A percentile compares a stretch with the other conserved stretches of the same genome.
phyloP scores from a whole-genome alignment of 2,329 filamentous ascomycete species.

The Samsoniella hepiali region DNA sequence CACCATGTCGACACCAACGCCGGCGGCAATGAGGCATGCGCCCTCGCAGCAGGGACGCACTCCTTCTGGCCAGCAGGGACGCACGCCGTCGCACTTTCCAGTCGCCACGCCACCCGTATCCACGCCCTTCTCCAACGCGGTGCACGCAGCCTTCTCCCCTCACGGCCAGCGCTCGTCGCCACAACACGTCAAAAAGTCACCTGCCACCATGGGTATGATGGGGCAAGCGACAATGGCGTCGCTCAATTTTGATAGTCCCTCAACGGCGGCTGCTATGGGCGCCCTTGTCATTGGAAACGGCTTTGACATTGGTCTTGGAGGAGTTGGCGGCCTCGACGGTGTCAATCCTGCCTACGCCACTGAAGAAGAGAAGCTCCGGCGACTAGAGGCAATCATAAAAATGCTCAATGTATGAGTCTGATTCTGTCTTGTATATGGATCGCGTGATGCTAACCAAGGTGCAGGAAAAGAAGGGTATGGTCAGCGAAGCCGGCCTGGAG shows the following conservation, averaged over 20 bases:
- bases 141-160: conserved; percentile 58
- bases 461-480: conserved; percentile 54
- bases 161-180: conserved; percentile 57
- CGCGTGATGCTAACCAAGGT: conserved; percentile 16
- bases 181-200: conserved; percentile 62
- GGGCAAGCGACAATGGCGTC: conserved; percentile 44
- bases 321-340: conserved; percentile 45
- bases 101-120: conserved; percentile 63
- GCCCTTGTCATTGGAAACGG: conserved; percentile 48
- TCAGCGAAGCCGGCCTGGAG: conserved; percentile 74
- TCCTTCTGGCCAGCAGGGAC: conserved; percentile 48
- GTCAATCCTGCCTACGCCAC: conserved; percentile 38
- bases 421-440: neutral
- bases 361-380: conserved; percentile 54
- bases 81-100: conserved; percentile 49
- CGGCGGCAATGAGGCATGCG: conserved; percentile 48
- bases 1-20: conserved; percentile 49
- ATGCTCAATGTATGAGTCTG: conserved; percentile 44
- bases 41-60: conserved; percentile 42
- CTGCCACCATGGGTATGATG: conserved; percentile 51
- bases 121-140: conserved; percentile 60
- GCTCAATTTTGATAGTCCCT: conserved; percentile 62
- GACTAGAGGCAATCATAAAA: conserved; percentile 50
- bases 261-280: conserved; percentile 59
- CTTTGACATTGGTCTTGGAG: conserved; percentile 53